Evolutionary conservation across 805 yeast genomes (phyloP).

Genomic region (Yarrowia sp.): DNA sequence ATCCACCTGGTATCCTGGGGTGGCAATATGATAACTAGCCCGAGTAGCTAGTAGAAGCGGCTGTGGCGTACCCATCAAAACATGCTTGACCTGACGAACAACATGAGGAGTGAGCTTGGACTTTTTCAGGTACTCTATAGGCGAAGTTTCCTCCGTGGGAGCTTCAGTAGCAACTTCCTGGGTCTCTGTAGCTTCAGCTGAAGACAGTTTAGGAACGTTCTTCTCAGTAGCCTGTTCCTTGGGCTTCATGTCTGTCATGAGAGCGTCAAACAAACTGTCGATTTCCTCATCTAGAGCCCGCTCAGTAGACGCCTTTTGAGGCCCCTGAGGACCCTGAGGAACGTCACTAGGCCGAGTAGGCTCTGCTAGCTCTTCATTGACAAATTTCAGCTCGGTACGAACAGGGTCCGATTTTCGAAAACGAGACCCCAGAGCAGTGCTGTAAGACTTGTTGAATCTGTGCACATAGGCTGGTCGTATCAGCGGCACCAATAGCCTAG

Average conservation of each 20-base stretch:
- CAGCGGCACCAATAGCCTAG: conserved; percentile 11
- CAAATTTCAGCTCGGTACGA: conserved; percentile 10
- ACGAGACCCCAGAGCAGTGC: neutral
- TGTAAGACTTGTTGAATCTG: neutral
- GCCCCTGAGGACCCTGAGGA: neutral
- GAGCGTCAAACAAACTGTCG: conserved; percentile 1
- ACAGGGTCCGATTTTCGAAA: neutral
- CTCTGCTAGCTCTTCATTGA: neutral
- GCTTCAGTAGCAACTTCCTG: neutral
- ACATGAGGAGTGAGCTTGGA: conserved; percentile 1
- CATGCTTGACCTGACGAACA: neutral
- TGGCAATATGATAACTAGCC: neutral
- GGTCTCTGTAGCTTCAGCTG: neutral
- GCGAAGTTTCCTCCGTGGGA: neutral
- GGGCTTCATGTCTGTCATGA: neutral
- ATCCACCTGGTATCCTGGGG: neutral
- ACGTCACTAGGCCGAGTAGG: neutral
- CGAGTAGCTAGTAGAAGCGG: neutral
- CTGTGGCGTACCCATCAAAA: neutral
- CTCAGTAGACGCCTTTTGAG: neutral
- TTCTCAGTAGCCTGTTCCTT: too few relatives aligned
- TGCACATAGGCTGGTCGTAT: neutral
- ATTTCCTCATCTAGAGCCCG: neutral
- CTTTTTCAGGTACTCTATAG: neutral
- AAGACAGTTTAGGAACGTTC: neutral